phyloP scores from a whole-genome alignment of 805 yeast species.

The Suhomyces sp. region DNA sequence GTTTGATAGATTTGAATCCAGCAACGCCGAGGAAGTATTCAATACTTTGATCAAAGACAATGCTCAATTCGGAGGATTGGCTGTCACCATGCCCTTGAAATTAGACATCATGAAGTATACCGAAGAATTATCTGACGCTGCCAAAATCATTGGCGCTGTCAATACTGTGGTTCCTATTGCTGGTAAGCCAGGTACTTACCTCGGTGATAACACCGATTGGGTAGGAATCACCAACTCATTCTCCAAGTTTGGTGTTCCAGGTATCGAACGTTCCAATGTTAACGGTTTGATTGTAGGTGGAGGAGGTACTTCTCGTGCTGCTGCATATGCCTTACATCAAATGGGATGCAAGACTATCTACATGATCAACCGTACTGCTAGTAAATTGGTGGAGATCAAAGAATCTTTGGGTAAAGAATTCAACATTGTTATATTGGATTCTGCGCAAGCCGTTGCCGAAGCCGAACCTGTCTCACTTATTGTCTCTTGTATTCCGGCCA shows the following conservation, averaged over 20 bases:
- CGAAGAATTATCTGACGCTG: constrained; percentile 69
- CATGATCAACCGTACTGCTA: constrained; percentile 74
- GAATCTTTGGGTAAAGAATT: constrained; percentile 57
- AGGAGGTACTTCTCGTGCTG: constrained; percentile 97
- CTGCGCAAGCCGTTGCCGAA: constrained; percentile 42
- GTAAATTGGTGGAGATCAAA: constrained; percentile 60
- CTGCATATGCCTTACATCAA: constrained; percentile 75
- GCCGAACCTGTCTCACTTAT: constrained; percentile 53
- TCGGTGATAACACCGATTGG: constrained; percentile 96
- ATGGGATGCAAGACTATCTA: constrained; percentile 78
- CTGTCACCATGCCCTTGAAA: constrained; percentile 92
- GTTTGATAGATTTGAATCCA: constrained; percentile 68
- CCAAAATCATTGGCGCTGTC: constrained; percentile 84
- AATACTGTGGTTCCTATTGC: constrained; percentile 69
- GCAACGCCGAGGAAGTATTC: constrained; percentile 55
- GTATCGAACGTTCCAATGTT: constrained; percentile 28
- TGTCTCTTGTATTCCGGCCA: constrained; percentile 84
- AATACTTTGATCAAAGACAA: constrained; percentile 46
- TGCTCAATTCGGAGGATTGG: constrained; percentile 80
- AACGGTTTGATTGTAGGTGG: constrained; percentile 88
- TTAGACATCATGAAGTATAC: constrained; percentile 70
- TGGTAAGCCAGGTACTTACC: constrained; percentile 38
- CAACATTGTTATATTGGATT: constrained; percentile 56
- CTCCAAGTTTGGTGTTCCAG: constrained; percentile 57
- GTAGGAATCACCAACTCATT: constrained; percentile 77